phyloP scores from a whole-genome alignment of 495 filamentous ascomycete species.

The Pyrenopolyporus hunteri region DNA sequence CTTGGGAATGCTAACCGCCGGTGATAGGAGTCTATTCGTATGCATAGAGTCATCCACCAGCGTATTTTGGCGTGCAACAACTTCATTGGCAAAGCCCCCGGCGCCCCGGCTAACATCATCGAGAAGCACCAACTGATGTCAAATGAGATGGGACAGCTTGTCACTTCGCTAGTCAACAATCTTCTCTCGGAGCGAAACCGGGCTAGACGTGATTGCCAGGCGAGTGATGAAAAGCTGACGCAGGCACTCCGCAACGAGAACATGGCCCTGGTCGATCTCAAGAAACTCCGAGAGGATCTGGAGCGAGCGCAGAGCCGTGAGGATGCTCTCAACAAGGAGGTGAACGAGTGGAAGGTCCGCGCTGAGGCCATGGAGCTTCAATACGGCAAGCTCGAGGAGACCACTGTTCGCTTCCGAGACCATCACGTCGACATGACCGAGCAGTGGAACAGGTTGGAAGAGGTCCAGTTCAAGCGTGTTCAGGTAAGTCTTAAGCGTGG shows the following conservation, averaged over 20 bases:
- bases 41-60: constrained; percentile 1
- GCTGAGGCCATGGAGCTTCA: neutral
- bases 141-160: constrained; percentile 7
- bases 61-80: neutral
- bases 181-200: constrained; percentile 9
- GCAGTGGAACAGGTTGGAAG: neutral
- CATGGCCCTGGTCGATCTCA: neutral
- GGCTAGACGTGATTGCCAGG: neutral
- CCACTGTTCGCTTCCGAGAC: neutral
- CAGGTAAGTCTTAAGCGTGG: constrained; percentile 9
- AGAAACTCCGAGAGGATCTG: constrained; percentile 4
- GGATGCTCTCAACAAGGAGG: neutral
- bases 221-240: neutral
- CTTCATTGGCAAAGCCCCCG: neutral
- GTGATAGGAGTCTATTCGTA: neutral
- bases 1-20: constrained; percentile 16
- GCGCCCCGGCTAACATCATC: neutral
- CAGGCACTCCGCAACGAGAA: neutral
- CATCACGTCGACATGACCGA: constrained; percentile 1
- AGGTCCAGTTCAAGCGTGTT: neutral
- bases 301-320: neutral
- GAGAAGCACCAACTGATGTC: neutral
- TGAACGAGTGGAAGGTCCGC: neutral
- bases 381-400: neutral
- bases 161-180: neutral